Conservation (phyloP, 768 basidiomycete species). For the Pleurotus sapidus region DNA sequence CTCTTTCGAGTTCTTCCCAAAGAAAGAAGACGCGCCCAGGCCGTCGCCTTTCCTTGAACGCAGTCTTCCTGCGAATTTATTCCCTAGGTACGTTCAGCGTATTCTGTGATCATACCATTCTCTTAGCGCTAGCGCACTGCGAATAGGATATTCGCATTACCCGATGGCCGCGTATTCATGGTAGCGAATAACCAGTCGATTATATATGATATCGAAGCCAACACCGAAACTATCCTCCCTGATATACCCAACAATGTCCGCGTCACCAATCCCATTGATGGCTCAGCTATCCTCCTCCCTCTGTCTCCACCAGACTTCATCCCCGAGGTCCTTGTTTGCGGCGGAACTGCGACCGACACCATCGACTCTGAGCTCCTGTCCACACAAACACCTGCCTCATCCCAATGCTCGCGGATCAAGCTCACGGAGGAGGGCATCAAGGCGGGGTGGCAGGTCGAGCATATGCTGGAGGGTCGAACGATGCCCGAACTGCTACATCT, state of each 20-base stretch:
- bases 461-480: slow-evolving; percentile 43
- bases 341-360: not conserved
- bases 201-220: slow-evolving; percentile 29
- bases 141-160: slow-evolving; percentile 37
- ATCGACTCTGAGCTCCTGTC: slow-evolving; percentile 30
- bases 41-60: slow-evolving; percentile 33
- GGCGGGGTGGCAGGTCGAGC: slow-evolving; percentile 40
- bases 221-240: slow-evolving; percentile 30
- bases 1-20: slow-evolving; percentile 29
- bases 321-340: not conserved
- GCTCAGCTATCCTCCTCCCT: not conserved
- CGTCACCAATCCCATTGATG: slow-evolving; percentile 7
- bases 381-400: slow-evolving; percentile 43
- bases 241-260: slow-evolving; percentile 40
- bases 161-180: slow-evolving; percentile 47
- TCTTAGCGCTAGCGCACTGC: not conserved
- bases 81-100: slow-evolving; percentile 29
- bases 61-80: slow-evolving; percentile 55
- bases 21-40: slow-evolving; percentile 24
- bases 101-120: too few relatives aligned
- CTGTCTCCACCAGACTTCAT: not conserved
- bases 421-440: slow-evolving; percentile 28
- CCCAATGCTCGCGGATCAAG: slow-evolving; percentile 33
- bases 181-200: slow-evolving; percentile 32
- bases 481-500: slow-evolving; percentile 53